These are phyloP conservation scores for Metarhizium sp. DNA, from an alignment of 2,329 filamentous ascomycete species.

Conservation along the genomic window DNA sequence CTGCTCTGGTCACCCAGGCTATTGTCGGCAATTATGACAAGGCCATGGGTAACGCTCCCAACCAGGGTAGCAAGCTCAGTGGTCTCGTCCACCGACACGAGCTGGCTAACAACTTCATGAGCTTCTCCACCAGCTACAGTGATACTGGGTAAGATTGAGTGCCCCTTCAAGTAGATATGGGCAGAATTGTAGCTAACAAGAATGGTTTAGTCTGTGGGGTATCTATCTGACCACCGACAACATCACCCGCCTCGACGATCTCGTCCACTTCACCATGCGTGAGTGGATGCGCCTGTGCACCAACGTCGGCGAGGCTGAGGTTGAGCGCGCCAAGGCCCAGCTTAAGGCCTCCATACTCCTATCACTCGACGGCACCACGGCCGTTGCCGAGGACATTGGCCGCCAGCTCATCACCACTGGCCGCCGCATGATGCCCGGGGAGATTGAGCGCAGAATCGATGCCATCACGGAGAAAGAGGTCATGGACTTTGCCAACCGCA, in stretches of 20 bases:
- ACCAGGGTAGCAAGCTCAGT: constrained; percentile 97
- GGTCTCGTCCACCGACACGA: constrained; percentile 88
- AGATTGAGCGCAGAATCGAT: constrained; percentile 89
- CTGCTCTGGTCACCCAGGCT: constrained; percentile 90
- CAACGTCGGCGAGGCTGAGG: constrained; percentile 81
- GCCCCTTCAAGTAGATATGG: background rate
- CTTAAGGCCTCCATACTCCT: constrained; percentile 97
- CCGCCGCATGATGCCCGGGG: constrained; percentile 78
- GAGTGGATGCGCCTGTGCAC: constrained; percentile 95
- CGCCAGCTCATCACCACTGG: constrained; percentile 97
- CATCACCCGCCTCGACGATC: constrained; percentile 78
- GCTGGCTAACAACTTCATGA: constrained; percentile 99
- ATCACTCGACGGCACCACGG: constrained; percentile 93
- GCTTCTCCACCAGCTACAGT: constrained; percentile 98
- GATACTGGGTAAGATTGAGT: constrained; percentile 74
- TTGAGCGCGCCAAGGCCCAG: constrained; percentile 97
- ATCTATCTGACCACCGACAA: constrained; percentile 97
- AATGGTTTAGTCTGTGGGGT: constrained; percentile 74
- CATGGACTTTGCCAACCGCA: constrained; percentile 90
- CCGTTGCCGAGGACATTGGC: constrained; percentile 95
- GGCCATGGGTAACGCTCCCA: constrained; percentile 92
- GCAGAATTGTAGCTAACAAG: constrained; percentile 13
- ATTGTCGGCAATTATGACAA: constrained; percentile 99
- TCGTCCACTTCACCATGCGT: constrained; percentile 95
- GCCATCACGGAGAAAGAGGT: constrained; percentile 90